Conservation (phyloP, 768 basidiomycete genomes). For the Panus rudis region DNA sequence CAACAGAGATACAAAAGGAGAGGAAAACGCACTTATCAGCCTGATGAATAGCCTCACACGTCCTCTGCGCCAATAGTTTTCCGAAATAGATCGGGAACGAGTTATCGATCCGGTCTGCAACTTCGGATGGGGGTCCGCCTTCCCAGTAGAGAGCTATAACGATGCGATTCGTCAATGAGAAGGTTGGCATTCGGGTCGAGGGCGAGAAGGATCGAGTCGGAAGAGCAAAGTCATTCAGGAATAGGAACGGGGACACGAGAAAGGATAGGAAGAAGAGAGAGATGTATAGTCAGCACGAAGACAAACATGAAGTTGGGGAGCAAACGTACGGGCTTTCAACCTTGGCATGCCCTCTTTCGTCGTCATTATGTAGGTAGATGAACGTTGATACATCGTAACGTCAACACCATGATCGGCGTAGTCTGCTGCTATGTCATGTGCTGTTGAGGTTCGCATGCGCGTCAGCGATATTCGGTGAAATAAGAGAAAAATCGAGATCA, state of each 20-base stretch:
- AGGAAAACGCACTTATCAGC: slow-evolving; percentile 19
- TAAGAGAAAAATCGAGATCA: neutral
- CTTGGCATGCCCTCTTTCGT: slow-evolving; percentile 30
- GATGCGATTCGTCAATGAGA: neutral
- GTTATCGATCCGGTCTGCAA: slow-evolving; percentile 48
- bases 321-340: slow-evolving; percentile 22
- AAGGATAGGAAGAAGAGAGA: neutral
- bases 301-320: no score
- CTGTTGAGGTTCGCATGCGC: slow-evolving; percentile 11
- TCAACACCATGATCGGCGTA: slow-evolving; percentile 43
- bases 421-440: slow-evolving; percentile 45
- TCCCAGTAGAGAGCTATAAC: slow-evolving; percentile 34
- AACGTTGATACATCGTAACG: slow-evolving; percentile 54
- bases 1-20: neutral
- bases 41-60: slow-evolving; percentile 26
- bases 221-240: neutral
- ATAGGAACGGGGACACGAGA: neutral
- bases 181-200: neutral
- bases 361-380: slow-evolving; percentile 41
- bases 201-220: neutral
- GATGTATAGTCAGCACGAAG: neutral
- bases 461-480: neutral
- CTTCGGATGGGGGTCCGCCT: slow-evolving; percentile 38
- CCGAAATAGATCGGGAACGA: slow-evolving; percentile 36
- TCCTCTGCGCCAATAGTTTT: slow-evolving; percentile 24